Percentiles rank a stretch among this genome's conserved stretches.
phyloP scores from a whole-genome alignment of 2,329 filamentous ascomycete genomes.

The Apiospora rasikravindrae region DNA sequence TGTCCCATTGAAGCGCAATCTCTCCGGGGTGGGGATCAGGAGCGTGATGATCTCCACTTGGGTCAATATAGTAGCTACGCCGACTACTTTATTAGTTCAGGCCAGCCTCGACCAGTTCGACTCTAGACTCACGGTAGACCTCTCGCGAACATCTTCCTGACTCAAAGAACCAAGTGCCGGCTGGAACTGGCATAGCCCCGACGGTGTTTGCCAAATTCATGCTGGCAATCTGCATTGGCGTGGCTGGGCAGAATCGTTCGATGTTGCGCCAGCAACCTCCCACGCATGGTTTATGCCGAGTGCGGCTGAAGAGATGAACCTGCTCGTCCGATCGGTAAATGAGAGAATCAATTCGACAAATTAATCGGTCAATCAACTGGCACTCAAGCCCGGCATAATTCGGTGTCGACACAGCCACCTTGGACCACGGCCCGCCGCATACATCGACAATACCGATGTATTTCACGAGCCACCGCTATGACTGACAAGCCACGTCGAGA shows the following conservation, averaged over 20 bases:
- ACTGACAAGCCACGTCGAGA: not conserved
- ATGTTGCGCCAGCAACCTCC: not conserved
- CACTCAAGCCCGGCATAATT: not conserved
- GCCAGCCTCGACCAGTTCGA: not conserved
- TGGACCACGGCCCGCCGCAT: not conserved
- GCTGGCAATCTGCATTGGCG: not conserved
- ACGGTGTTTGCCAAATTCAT: not conserved
- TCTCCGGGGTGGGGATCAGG: slow-evolving; percentile 7
- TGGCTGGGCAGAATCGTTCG: not conserved
- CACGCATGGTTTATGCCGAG: not conserved
- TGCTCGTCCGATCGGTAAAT: not conserved
- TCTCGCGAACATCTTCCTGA: not conserved
- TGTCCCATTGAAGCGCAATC: not conserved
- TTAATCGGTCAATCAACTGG: not conserved
- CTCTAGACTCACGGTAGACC: slow-evolving; percentile 1
- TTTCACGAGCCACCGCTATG: not conserved
- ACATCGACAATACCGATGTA: not conserved
- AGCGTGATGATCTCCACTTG: not conserved
- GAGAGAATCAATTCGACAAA: not conserved
- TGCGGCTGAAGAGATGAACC: not conserved
- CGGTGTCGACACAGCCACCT: not conserved
- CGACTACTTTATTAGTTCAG: slow-evolving; percentile 2
- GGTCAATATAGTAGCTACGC: not conserved
- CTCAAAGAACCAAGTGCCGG: not conserved
- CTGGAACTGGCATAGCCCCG: slow-evolving; percentile 3